Percentiles rank a stretch among this genome's conserved stretches.
These are phyloP conservation scores for Boletus edulis DNA, from an alignment of 768 basidiomycete genomes.

Conservation along the genomic window DNA sequence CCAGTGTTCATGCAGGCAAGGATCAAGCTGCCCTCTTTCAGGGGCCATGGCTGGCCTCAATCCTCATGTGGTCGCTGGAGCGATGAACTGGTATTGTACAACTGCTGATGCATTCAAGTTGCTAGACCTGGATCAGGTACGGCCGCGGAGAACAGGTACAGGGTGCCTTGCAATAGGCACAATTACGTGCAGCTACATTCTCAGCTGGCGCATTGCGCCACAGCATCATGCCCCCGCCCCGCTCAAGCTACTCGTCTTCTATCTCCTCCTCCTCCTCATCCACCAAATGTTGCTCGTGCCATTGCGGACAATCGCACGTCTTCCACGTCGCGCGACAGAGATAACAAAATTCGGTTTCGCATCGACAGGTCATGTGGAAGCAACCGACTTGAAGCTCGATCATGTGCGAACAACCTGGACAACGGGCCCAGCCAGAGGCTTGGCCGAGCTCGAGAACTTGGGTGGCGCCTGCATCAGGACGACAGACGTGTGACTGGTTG, in stretches of 20 bases:
- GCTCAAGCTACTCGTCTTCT: neutral
- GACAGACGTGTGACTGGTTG: slow-evolving; percentile 25
- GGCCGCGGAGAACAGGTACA: no score
- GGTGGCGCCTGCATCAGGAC: slow-evolving; percentile 22
- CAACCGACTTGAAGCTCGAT: slow-evolving; percentile 39
- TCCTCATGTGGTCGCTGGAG: no score
- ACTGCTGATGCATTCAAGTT: no score
- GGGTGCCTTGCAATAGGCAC: no score
- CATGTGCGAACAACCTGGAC: slow-evolving; percentile 39
- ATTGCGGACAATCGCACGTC: slow-evolving; percentile 54
- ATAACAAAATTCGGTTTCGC: slow-evolving; percentile 41
- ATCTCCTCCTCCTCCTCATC: neutral
- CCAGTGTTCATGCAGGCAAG: no score
- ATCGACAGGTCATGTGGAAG: slow-evolving; percentile 41
- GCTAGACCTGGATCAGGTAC: no score
- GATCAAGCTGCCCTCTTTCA: no score
- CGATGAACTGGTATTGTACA: no score
- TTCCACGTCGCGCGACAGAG: slow-evolving; percentile 60
- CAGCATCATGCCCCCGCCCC: no score
- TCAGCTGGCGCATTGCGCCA: no score
- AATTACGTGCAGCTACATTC: no score
- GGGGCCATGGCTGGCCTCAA: no score
- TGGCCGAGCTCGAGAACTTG: slow-evolving; percentile 27
- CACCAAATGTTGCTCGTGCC: slow-evolving; percentile 43
- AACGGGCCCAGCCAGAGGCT: slow-evolving; percentile 35